A percentile compares a stretch with the other conserved stretches of the same genome.
Conservation (phyloP, 352 stramenopile species). For the Salisapilia sapeloensis region DNA sequence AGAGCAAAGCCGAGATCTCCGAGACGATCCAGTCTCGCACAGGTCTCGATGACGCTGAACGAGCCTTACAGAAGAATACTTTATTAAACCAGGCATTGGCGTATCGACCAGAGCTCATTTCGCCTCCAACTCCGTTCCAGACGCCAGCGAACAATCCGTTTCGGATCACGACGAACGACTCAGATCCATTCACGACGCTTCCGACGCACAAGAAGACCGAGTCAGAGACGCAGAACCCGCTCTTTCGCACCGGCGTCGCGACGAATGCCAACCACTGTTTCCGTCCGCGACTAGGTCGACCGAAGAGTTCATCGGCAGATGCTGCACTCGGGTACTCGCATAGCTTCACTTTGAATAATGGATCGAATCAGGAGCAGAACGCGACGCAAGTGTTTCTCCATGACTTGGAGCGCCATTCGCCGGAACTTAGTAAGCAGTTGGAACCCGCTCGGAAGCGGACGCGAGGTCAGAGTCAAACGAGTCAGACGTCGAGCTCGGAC, state of each 20-base stretch:
- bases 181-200: not conserved
- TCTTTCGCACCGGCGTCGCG: no score
- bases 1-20: constrained; percentile 34
- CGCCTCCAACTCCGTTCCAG: constrained; percentile 5
- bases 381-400: no score
- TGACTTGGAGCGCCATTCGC: no score
- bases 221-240: constrained; percentile 15
- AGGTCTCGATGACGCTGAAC: constrained; percentile 33
- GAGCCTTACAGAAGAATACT: constrained; percentile 60
- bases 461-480: constrained; percentile 29
- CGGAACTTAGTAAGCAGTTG: no score
- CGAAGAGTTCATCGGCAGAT: constrained; percentile 10
- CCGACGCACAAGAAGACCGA: constrained; percentile 11
- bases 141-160: constrained; percentile 1
- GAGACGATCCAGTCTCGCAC: constrained; percentile 30
- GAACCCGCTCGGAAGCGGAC: constrained; percentile 22
- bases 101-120: constrained; percentile 53
- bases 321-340: no score
- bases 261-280: constrained; percentile 4
- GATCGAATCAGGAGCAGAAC: no score
- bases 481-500: constrained; percentile 27
- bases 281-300: constrained; percentile 3
- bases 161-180: not conserved
- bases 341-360: no score
- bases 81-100: constrained; percentile 63